Evolutionary conservation across 768 basidiomycete genomes (phyloP), one percentile per base, ranked within the genome.

Genomic region (Tricholoma furcatifolium): DNA sequence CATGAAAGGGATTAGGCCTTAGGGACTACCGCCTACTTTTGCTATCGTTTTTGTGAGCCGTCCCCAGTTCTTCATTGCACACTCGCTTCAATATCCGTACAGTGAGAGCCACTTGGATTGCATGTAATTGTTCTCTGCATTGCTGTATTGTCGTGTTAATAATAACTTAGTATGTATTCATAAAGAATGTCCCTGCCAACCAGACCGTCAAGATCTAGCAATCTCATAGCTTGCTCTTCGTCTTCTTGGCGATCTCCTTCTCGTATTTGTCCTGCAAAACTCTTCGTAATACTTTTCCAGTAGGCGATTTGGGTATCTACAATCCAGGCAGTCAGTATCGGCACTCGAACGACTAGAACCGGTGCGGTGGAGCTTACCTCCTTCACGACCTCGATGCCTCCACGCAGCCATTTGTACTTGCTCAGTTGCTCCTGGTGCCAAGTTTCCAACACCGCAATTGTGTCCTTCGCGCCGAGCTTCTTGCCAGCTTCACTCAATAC

Each of bases 371-470:
- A 11, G 68, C 80, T 12, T 32, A 86, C 89, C 75, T 84, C 72
- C 46, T 78, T 69, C 5, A 91, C 77, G 18, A 87, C 64, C 56
- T 83, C 80, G 15, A 89, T 77, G 0, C 90, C 90, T 4, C 90
- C 90, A 8, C 86, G 71, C 47, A 91, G 60, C 82, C 87, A 87
- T 65, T 92, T 91, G 61, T 85, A 87, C 64, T 77, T 83, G 70
- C 87, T 88, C 50, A 91, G 66, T 54, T 80, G 77, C 65, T 78
- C 72, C 54, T 77, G 72, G 34, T 80, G 72, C 88, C 88, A 92
- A 10, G 56, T 66, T 18, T 87, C 78, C 3, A 93, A 69, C 47
- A 70, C 75, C 44, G 70, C 66, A 2, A 78, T 61, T 6, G 75
- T 78, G 35, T 61, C 66, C 6, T 57, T 58, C 1, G 65, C 64